These are phyloP conservation scores for Suhomyces bolitotheri DNA, from an alignment of 1,139 yeast species.

Conservation along the genomic window DNA sequence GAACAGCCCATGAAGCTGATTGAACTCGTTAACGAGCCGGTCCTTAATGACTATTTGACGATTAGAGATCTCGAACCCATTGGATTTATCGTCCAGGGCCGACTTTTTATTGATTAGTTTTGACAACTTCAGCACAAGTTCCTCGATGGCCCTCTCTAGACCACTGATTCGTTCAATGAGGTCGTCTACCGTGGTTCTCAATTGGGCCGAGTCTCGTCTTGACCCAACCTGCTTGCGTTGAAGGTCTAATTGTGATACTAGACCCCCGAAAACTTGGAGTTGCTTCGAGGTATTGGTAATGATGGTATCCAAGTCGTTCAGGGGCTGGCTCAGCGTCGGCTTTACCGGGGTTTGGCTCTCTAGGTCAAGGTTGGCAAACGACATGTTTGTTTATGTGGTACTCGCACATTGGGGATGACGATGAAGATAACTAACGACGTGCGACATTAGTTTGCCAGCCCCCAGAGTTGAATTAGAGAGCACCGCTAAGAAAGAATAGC, in stretches of 20 bases:
- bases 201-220: slow-evolving; percentile 46
- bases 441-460: too few species aligned
- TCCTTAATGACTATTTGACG: slow-evolving; percentile 44
- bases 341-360: slow-evolving; percentile 50
- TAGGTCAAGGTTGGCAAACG: slow-evolving; percentile 58
- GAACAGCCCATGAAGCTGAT: slow-evolving; percentile 40
- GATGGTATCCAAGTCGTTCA: slow-evolving; percentile 34
- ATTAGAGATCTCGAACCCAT: slow-evolving; percentile 29
- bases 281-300: slow-evolving; percentile 41
- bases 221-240: slow-evolving; percentile 56
- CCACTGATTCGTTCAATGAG: slow-evolving; percentile 28
- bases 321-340: slow-evolving; percentile 8
- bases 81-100: slow-evolving; percentile 7
- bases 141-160: slow-evolving; percentile 36
- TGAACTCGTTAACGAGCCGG: slow-evolving; percentile 37
- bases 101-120: slow-evolving; percentile 37
- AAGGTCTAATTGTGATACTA: slow-evolving; percentile 50
- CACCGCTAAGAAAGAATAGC: too few species aligned
- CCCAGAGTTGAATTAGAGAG: too few species aligned
- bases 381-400: slow-evolving; percentile 36
- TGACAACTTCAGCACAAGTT: slow-evolving; percentile 33
- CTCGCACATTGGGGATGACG: neutral
- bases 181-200: slow-evolving; percentile 43
- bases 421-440: too few species aligned
- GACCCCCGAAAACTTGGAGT: slow-evolving; percentile 51